Evolutionary conservation across 1,139 yeast genomes (phyloP), one percentile per base, ranked within the genome.

Genomic region (Lodderomyces beijingensis): DNA sequence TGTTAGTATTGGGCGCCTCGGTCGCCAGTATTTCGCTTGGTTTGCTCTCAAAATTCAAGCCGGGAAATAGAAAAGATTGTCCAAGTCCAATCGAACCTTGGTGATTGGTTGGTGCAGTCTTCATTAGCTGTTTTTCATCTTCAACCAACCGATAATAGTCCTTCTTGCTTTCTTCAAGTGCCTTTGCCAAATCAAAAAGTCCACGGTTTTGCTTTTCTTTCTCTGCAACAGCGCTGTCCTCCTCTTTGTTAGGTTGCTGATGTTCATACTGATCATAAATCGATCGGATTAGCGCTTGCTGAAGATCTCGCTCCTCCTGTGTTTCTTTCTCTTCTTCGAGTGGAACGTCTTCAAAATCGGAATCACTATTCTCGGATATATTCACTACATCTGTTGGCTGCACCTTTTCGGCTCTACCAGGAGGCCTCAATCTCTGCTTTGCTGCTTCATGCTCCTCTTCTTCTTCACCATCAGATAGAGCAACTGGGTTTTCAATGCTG

Each of bases 281-380:
- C 0, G 71, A 63, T 32, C 57, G 59, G 2, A 67, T 57, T 14
- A 67, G 35, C 0, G 69, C 70, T 32, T 43, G 50, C 27, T 58
- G 59, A 14, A 43, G 45, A 7, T 57, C 56, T 20, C 54, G 51
- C 15, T 61, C 69, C 32, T 59, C 65, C 26, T 44, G 47, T 0
- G 49, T 45, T 31, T 54, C 59, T 26, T 44, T 46, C 11, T 42
- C 45, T 2, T 51, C 44, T 12, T 53, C 55, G 3, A 64, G 36
- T 7, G 68, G 63, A 3, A 80, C 79, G 38, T 79, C 87, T 42
- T 80, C 87, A 73, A 82, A 79, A 22, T 76, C 84, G 12, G 61
- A 57, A 31, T 70, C 77, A 16, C 64, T 70, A 10, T 61, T 46
- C 8, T 29, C 30, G 8, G 22, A 19, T n/a, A 19, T 19, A n/a